A percentile compares a stretch with the other conserved stretches of the same genome.
Conservation (phyloP, 2,329 filamentous ascomycete species). For the Talaromyces sp. region DNA sequence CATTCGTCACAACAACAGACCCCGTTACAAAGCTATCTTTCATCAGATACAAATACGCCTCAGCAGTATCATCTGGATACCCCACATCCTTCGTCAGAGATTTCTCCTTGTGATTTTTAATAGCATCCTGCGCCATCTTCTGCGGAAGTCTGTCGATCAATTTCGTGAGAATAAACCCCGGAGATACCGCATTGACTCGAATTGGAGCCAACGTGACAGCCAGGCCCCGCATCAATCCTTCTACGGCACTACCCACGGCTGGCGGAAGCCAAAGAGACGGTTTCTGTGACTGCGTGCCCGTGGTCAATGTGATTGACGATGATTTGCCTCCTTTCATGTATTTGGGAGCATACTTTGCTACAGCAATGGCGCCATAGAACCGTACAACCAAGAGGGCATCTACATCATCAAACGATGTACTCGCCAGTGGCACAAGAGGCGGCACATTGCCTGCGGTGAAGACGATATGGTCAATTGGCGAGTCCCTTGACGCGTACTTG, state of each 20-base stretch:
- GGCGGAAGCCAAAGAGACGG: conserved; percentile 22
- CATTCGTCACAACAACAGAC: conserved; percentile 30
- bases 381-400: conserved; percentile 26
- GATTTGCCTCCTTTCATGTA: conserved; percentile 39
- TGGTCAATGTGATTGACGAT: conserved; percentile 52
- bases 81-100: conserved; percentile 30
- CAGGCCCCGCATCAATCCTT: conserved; percentile 50
- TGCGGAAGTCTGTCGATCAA: conserved; percentile 1
- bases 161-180: conserved; percentile 48
- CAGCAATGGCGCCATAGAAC: conserved; percentile 36
- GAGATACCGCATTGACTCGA: conserved; percentile 57
- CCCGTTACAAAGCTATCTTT: conserved; percentile 27
- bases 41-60: conserved; percentile 45
- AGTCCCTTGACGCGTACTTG: conserved; percentile 2
- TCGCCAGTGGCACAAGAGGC: conserved; percentile 22
- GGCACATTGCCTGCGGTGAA: conserved; percentile 51
- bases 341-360: conserved; percentile 45
- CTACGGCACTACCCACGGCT: conserved; percentile 16
- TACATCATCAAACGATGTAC: conserved; percentile 20
- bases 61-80: conserved; percentile 37
- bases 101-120: conserved; percentile 3
- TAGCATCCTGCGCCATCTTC: conserved; percentile 1
- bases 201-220: conserved; percentile 59
- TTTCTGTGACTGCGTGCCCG: conserved; percentile 25
- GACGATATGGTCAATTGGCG: conserved; percentile 49